phyloP scores from a whole-genome alignment of 352 stramenopile genomes.

The Pythium vanterpoolii region DNA sequence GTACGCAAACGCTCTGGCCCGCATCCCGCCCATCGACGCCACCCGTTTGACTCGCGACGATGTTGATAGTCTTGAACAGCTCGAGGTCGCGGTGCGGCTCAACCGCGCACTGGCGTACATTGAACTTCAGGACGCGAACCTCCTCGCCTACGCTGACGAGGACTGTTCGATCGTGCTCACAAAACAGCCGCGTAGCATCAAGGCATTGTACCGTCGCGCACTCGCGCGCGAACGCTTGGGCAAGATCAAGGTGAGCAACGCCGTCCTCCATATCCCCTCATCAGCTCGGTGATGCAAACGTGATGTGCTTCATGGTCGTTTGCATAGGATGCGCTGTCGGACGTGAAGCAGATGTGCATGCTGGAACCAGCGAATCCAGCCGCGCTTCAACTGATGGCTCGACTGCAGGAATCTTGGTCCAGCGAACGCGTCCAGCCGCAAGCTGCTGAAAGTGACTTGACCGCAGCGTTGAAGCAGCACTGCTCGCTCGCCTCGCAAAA shows the following conservation, averaged over 20 bases:
- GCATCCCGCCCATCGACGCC: background rate
- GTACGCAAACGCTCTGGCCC: conserved; percentile 34
- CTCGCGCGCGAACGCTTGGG: conserved; percentile 68
- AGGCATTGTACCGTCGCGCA: conserved; percentile 88
- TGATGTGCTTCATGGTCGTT: background rate
- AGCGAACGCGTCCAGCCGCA: background rate
- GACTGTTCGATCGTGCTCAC: conserved; percentile 73
- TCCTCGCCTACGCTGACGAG: conserved; percentile 38
- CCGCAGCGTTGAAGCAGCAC: conserved; percentile 3
- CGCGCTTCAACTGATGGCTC: conserved; percentile 11
- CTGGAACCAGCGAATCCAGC: conserved; percentile 27
- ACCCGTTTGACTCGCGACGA: conserved; percentile 7
- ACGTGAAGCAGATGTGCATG: conserved; percentile 18
- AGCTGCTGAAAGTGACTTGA: background rate
- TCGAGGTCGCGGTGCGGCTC: conserved; percentile 53
- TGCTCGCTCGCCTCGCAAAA: background rate
- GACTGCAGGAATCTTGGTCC: conserved; percentile 15
- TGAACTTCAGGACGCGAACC: conserved; percentile 28
- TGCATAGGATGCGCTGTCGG: conserved; percentile 18
- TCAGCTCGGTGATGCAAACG: background rate
- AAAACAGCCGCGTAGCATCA: conserved; percentile 74
- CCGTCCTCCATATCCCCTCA: background rate
- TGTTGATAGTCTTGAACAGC: conserved; percentile 13
- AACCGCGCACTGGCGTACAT: conserved; percentile 65
- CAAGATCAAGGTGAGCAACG: conserved; percentile 39